phyloP scores from a whole-genome alignment of 352 stramenopile genomes.

The Globisporangium paddicum region DNA sequence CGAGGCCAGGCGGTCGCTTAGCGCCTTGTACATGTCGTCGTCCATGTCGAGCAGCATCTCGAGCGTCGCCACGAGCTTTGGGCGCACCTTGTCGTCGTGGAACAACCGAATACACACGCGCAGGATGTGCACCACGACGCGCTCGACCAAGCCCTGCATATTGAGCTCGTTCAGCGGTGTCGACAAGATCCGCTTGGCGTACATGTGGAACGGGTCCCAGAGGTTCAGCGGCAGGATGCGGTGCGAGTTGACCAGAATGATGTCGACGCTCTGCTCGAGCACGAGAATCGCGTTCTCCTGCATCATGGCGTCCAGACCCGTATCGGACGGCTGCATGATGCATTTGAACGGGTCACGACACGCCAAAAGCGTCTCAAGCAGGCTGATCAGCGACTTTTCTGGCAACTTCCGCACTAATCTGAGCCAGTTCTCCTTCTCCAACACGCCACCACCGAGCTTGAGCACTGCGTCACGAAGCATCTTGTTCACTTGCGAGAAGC shows the following conservation, averaged over 20 bases:
- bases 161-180: conserved; percentile 68
- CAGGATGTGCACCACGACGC: conserved; percentile 82
- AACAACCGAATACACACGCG: conserved; percentile 85
- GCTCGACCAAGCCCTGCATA: conserved; percentile 75
- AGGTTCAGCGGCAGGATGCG: conserved; percentile 66
- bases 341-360: conserved; percentile 79
- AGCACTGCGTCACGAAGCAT: conserved; percentile 74
- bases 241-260: conserved; percentile 83
- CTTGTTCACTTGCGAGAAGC: conserved; percentile 73
- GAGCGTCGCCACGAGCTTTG: conserved; percentile 78
- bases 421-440: conserved; percentile 87
- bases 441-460: conserved; percentile 59
- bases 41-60: conserved; percentile 73
- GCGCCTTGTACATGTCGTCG: conserved; percentile 71
- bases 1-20: conserved; percentile 76
- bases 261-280: conserved; percentile 77
- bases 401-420: conserved; percentile 75
- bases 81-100: conserved; percentile 76
- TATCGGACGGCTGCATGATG: conserved; percentile 44
- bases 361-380: conserved; percentile 73
- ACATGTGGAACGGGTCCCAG: conserved; percentile 79
- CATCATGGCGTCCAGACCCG: conserved; percentile 75
- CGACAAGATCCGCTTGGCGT: conserved; percentile 70
- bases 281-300: conserved; percentile 88
- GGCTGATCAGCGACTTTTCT: conserved; percentile 48